Base-by-base conservation (phyloP, 306 rosid species). In the Prunus campanulata region DNA sequence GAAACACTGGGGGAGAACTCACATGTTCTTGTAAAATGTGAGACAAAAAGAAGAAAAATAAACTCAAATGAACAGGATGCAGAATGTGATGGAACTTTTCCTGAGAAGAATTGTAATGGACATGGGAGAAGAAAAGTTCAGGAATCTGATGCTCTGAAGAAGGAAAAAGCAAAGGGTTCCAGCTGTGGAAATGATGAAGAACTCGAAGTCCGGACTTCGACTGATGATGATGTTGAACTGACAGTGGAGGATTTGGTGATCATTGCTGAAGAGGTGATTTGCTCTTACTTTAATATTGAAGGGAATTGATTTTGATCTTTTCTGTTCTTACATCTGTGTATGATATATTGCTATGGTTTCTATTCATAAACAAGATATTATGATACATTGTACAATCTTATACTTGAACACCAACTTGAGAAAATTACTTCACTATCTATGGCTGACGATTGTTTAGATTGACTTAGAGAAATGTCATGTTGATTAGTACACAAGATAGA, bases 211-310 rank as follows among this genome's bases (percentile, higher is more conserved):
- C 81, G 78, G 80, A 77, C 75, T 68, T 68, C 30, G 10, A 80
- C 71, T 75, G 89, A 82, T 52, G 85, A 84, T 72, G 90, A 84
- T 14, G 55, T 83, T 25, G 97, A 86, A 50, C 85, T 94, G 65
- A 88, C 96, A 1, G 80, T 88, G 63, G 91, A 87, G 42, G 98
- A 94, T 84, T 78, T 90, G 57, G 76, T 92, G 86, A 79, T 74
- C 74, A 90, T 89, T 67, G 97, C 98, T 16, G 78, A 89, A 77
- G 88, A 92, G 96, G 98, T 90, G 57, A 67, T 79, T 83, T 80
- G 15, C 49, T 78, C 56, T 80, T 60, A 69, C 65, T 71, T 77
- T 27, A 13, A 25, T 48, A 52, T 42, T 14, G 39, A 66, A 32
- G 47, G 68, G 35, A 68, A 70, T 15, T 42, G 39, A 12, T 47